phyloP scores from a whole-genome alignment of 2,329 filamentous ascomycete genomes.

The Penicillium hesseltinei region DNA sequence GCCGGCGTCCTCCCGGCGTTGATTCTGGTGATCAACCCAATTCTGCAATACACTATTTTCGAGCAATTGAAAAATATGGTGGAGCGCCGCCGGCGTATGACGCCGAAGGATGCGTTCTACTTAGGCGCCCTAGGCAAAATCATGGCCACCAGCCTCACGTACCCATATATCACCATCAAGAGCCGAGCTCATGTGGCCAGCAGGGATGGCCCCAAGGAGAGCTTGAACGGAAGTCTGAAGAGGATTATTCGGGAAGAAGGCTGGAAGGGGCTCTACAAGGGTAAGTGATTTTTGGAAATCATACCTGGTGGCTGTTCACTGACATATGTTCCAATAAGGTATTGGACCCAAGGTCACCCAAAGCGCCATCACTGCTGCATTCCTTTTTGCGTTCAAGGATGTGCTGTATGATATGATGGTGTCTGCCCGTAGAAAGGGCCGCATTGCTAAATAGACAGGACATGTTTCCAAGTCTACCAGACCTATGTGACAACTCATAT shows the following conservation, averaged over 20 bases:
- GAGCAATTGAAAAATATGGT: constrained; percentile 94
- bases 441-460: constrained; percentile 31
- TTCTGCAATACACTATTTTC: constrained; percentile 97
- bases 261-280: constrained; percentile 89
- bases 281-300: constrained; percentile 51
- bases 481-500: background rate
- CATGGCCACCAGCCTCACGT: constrained; percentile 88
- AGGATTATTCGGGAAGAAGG: constrained; percentile 85
- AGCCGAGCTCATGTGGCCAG: constrained; percentile 92
- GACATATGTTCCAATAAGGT: constrained; percentile 52
- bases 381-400: constrained; percentile 98
- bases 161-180: constrained; percentile 99
- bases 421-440: constrained; percentile 32
- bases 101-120: constrained; percentile 82
- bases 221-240: constrained; percentile 72
- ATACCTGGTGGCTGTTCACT: background rate
- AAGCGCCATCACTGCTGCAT: constrained; percentile 92
- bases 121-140: constrained; percentile 92
- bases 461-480: background rate
- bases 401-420: constrained; percentile 70
- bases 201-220: constrained; percentile 72
- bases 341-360: constrained; percentile 96
- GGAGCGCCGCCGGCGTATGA: constrained; percentile 74
- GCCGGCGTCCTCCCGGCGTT: constrained; percentile 88
- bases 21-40: constrained; percentile 95